Conservation (phyloP, 1,284 basidiomycete species). For the Boletus semigastroideus region DNA sequence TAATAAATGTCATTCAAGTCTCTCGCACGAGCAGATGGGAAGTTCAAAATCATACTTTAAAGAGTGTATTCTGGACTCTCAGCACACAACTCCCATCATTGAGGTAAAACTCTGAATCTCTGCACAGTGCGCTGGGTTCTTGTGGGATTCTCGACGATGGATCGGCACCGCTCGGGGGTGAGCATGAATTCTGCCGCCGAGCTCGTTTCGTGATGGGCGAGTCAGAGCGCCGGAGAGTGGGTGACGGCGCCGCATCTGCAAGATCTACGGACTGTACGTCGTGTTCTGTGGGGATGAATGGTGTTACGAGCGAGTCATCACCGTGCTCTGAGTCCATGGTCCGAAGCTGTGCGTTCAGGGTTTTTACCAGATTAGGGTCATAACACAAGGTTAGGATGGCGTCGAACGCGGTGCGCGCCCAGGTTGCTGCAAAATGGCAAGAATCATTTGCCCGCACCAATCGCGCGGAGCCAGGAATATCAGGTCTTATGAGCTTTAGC, state of each 20-base stretch:
- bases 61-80: conserved; percentile 57
- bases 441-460: conserved; percentile 67
- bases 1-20: not conserved
- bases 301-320: conserved; percentile 4
- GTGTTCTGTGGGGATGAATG: conserved; percentile 26
- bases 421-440: conserved; percentile 73
- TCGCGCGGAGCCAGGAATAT: conserved; percentile 57
- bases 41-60: conserved; percentile 49
- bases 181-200: conserved; percentile 6
- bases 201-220: conserved; percentile 8
- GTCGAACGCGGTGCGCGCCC: conserved; percentile 54
- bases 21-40: not conserved
- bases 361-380: no score
- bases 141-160: conserved; percentile 1
- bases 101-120: conserved; percentile 45
- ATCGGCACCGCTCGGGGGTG: conserved; percentile 1
- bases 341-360: not conserved
- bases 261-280: conserved; percentile 13
- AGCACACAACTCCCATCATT: conserved; percentile 62
- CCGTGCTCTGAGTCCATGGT: conserved; percentile 14
- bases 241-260: not conserved
- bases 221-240: not conserved
- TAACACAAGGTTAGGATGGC: no score
- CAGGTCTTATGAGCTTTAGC: conserved; percentile 64
- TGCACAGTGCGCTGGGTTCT: conserved; percentile 17